phyloP scores from a whole-genome alignment of 208 protist genomes.

The Acanthamoeba castellanii region DNA sequence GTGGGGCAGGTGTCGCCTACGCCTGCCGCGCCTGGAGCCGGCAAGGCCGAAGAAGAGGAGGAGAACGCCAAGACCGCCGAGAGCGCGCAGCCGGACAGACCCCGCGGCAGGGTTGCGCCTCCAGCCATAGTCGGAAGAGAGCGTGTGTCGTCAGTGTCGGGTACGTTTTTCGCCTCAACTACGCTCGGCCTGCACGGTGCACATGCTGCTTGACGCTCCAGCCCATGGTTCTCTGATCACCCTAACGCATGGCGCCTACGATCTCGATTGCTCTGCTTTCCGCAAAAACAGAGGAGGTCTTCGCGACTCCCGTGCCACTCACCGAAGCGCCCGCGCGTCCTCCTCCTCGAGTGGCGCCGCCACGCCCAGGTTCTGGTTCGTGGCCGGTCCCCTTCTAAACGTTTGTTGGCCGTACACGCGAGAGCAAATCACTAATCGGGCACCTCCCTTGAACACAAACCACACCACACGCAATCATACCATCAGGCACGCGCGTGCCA shows the following conservation, averaged over 20 bases:
- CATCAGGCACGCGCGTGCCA: slow-evolving; percentile 4
- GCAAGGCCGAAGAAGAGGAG: background rate
- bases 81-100: background rate
- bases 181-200: too few relatives aligned
- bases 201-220: too few relatives aligned
- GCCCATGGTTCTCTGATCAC: too few relatives aligned
- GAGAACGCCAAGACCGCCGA: background rate
- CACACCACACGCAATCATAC: background rate
- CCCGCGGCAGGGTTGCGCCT: background rate
- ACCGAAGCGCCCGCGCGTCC: background rate
- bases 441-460: too few relatives aligned
- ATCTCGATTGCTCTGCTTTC: too few relatives aligned
- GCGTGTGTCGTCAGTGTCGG: too few relatives aligned
- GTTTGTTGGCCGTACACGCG: too few relatives aligned
- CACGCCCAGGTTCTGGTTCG: background rate
- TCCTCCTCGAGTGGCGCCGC: slow-evolving; percentile 36
- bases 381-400: background rate
- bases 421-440: too few relatives aligned
- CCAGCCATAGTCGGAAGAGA: background rate
- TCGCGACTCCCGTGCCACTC: background rate
- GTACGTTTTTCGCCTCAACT: too few relatives aligned
- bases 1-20: background rate
- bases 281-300: background rate
- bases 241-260: too few relatives aligned
- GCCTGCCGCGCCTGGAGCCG: background rate